Percentiles rank a stretch among this genome's conserved stretches.
phyloP scores from a whole-genome alignment of 106 monocot genomes.

The Acorus calamus region DNA sequence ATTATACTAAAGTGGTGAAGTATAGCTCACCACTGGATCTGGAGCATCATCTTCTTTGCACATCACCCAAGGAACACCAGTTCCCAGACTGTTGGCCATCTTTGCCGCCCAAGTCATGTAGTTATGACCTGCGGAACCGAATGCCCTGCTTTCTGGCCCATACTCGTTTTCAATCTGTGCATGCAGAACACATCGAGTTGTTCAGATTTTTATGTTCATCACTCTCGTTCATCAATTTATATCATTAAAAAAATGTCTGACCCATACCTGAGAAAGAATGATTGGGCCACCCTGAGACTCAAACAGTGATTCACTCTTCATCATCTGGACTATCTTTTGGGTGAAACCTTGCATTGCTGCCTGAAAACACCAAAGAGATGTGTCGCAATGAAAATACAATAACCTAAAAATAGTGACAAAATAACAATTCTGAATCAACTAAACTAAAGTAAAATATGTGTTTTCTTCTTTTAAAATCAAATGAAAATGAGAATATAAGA shows the following conservation, averaged over 20 bases:
- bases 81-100: conserved; percentile 74
- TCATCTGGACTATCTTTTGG: conserved; percentile 82
- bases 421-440: not conserved
- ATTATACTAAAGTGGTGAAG: no score
- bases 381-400: not conserved
- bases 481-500: not conserved
- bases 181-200: not conserved
- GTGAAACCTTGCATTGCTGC: conserved; percentile 89
- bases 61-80: conserved; percentile 98
- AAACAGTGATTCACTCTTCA: conserved; percentile 79
- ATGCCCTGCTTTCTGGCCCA: conserved; percentile 70
- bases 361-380: conserved; percentile 25
- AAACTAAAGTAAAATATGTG: not conserved
- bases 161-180: conserved; percentile 98
- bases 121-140: conserved; percentile 58
- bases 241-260: no score
- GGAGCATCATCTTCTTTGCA: conserved; percentile 99
- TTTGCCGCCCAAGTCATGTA: conserved; percentile 87
- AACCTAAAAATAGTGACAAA: not conserved
- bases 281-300: conserved; percentile 95
- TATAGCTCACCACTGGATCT: conserved; percentile 69
- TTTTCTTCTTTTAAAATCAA: not conserved
- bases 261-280: conserved; percentile 71
- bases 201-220: no score
- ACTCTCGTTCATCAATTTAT: no score